Base-by-base conservation (phyloP, 306 rosid genomes). In the Vigna unguiculata region DNA sequence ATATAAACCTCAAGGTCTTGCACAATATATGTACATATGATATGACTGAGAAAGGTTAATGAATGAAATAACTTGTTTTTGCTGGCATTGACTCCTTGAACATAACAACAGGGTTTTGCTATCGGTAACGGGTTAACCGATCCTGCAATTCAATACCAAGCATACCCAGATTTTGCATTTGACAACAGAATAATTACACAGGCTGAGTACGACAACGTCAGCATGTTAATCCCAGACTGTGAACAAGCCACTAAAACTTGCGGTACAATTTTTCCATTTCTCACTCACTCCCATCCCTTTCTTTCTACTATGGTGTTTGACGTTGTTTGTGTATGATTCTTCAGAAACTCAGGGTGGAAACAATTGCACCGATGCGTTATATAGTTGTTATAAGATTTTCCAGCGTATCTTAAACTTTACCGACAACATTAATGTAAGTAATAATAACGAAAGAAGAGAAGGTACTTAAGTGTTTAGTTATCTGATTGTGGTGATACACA, bases 91-190 rank as follows among this genome's bases (percentile, higher is more conserved):
- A 58, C 48, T 32, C 7, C 9, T 34, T 49, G 13, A 43, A 51
- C 21, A 65, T 25, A 69, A 75, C 58, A 63, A 71, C 88, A 94
- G 96, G 98, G 98, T 53, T 83, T 92, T 67, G 97, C 97, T 15
- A 88, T 95, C 46, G 98, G 98, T 15, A 95, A 95, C 53, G 97
- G 97, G 21, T 68, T 90, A 54, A 92, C 93, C 6, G 85, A 95
- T 77, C 96, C 97, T 7, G 86, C n/a, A 68, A 84, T 89, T 76
- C 98, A 95, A 73, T 95, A 92, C 86, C 72, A 36, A 81, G 92
- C 98, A 52, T 89, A 90, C 68, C 32, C 89, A 7, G 96, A 92
- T 24, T 95, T 79, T 80, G 96, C 98, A n/a, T 62, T 90, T 28
- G 80, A 84, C 9, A 89, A 65, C 60, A 81, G 85, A 19, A 78